phyloP scores from a whole-genome alignment of 2,329 filamentous ascomycete species.

The Rutstroemia sp. region DNA sequence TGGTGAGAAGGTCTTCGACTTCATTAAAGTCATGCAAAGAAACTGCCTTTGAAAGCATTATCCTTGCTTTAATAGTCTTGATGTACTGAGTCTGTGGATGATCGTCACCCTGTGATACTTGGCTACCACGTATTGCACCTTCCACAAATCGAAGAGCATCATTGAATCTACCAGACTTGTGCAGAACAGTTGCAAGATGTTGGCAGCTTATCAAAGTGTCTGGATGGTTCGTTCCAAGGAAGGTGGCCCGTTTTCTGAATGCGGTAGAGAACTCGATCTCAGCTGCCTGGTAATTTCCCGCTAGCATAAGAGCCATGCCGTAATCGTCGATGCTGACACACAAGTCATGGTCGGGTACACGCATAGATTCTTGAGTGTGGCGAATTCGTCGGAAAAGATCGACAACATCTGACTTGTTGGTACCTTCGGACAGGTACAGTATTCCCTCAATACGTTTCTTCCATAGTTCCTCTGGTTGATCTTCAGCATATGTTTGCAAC shows the following conservation, averaged over 20 bases:
- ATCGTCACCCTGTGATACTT: conserved; percentile 15
- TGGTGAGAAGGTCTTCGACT: conserved; percentile 16
- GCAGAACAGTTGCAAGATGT: conserved; percentile 17
- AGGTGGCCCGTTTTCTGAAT: conserved; percentile 14
- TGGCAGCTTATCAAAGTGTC: conserved; percentile 21
- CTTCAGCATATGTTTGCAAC: conserved; percentile 14
- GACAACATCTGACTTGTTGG: conserved; percentile 15
- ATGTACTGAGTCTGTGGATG: conserved; percentile 22
- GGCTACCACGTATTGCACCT: conserved; percentile 18
- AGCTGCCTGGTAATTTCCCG: conserved; percentile 18
- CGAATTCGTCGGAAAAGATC: conserved; percentile 14
- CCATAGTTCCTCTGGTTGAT: conserved; percentile 16
- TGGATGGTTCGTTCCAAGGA: conserved; percentile 16
- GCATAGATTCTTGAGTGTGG: conserved; percentile 1
- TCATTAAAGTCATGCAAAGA: conserved; percentile 17
- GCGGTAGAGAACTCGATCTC: conserved; percentile 17
- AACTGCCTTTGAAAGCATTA: conserved; percentile 17
- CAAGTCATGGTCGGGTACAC: background rate
- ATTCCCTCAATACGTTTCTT: conserved; percentile 21
- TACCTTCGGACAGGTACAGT: conserved; percentile 18
- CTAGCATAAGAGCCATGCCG: conserved; percentile 15
- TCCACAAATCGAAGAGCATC: conserved; percentile 19
- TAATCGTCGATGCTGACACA: conserved; percentile 7
- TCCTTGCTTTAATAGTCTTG: conserved; percentile 18
- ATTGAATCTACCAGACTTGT: conserved; percentile 16